A percentile compares a stretch with the other conserved stretches of the same genome.
phyloP scores from a whole-genome alignment of 1,284 basidiomycete species.

The Thelephora terrestris region DNA sequence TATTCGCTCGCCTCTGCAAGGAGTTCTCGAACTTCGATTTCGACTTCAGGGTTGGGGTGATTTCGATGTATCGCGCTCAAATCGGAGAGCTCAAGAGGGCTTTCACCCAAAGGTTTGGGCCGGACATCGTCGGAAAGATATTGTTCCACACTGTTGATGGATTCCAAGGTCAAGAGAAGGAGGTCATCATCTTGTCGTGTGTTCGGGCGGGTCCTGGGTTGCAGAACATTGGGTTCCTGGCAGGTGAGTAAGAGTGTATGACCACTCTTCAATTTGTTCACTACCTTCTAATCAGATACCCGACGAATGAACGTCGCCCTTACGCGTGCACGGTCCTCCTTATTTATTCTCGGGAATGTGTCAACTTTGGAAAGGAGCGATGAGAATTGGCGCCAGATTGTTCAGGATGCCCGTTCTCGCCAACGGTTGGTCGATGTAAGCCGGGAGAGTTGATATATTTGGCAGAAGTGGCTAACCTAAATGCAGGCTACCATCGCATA shows the following conservation, averaged over 20 bases:
- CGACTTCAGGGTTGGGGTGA: constrained; percentile 77
- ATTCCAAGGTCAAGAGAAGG: constrained; percentile 97
- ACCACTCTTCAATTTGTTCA: background rate
- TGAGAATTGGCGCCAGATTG: constrained; percentile 67
- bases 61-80: constrained; percentile 95
- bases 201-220: constrained; percentile 84
- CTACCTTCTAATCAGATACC: constrained; percentile 38
- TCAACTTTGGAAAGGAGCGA: constrained; percentile 83
- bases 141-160: constrained; percentile 98
- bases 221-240: constrained; percentile 79
- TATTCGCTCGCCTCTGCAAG: constrained; percentile 67
- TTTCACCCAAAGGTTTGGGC: constrained; percentile 70
- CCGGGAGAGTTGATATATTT: background rate
- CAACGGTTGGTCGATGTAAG: constrained; percentile 45
- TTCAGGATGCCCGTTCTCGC: constrained; percentile 63
- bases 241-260: constrained; percentile 36
- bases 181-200: constrained; percentile 91
- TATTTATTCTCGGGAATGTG: constrained; percentile 91
- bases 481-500: background rate
- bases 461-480: background rate
- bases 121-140: constrained; percentile 61
- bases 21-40: constrained; percentile 63
- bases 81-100: constrained; percentile 65
- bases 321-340: constrained; percentile 88
- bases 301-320: constrained; percentile 97